These are phyloP conservation scores for Cicer arietinum DNA, from an alignment of 306 rosid genomes.

Conservation along the genomic window DNA sequence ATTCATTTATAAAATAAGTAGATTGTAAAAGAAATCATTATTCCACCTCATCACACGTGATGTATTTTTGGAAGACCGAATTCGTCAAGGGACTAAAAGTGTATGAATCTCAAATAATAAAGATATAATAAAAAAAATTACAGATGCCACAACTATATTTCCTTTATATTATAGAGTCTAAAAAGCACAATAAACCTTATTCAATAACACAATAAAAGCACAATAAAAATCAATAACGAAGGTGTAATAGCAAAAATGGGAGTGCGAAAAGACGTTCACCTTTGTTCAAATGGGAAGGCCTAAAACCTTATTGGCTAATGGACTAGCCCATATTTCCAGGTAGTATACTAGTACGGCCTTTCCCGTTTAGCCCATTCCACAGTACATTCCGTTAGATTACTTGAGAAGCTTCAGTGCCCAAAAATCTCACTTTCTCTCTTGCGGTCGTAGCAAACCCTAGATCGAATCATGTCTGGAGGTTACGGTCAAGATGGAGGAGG, in stretches of 20 bases:
- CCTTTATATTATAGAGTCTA: too few species aligned
- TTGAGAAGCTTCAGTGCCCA: constrained; percentile 8
- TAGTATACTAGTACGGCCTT: neutral
- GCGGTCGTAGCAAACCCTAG: constrained; percentile 52
- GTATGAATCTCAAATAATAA: too few species aligned
- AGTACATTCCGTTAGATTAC: constrained; percentile 1
- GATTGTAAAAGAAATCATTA: too few species aligned
- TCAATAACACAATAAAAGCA: too few species aligned
- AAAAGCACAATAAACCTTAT: too few species aligned
- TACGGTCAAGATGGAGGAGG: constrained; percentile 85
- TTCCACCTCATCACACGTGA: too few species aligned
- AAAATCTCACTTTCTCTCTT: constrained; percentile 40
- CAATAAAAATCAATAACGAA: too few species aligned
- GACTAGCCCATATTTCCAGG: neutral
- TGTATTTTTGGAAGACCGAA: too few species aligned
- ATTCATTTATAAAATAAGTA: too few species aligned
- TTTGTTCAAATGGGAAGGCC: neutral
- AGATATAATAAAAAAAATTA: too few species aligned
- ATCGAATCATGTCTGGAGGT: constrained; percentile 81
- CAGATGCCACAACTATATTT: too few species aligned
- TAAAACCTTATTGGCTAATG: neutral
- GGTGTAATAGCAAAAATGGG: neutral
- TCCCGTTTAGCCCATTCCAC: constrained; percentile 4
- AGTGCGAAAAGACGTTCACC: neutral
- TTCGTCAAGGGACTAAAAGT: too few species aligned